These are phyloP conservation scores for Coniochaeta hoffmannii DNA, from an alignment of 2,329 filamentous ascomycete species.

Conservation along the genomic window DNA sequence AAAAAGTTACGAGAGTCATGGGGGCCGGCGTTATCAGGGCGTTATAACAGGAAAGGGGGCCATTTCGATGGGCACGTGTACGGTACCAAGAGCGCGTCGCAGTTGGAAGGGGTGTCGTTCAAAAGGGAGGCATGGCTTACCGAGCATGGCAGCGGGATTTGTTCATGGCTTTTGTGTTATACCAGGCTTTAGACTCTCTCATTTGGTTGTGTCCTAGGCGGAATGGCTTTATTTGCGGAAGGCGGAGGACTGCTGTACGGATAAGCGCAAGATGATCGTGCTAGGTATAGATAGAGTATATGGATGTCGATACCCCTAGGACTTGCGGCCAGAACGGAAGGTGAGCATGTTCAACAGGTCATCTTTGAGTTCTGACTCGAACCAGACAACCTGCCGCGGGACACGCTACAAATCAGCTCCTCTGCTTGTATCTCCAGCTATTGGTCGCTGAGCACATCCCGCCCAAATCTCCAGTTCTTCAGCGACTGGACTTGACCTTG, in stretches of 20 bases:
- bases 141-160: not conserved
- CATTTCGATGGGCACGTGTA: not conserved
- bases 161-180: slow-evolving; percentile 2
- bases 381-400: not conserved
- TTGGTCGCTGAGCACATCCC: not conserved
- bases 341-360: not conserved
- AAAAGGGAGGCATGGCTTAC: not conserved
- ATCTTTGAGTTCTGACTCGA: not conserved
- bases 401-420: not conserved
- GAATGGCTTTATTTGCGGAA: too few species aligned
- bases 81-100: not conserved
- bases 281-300: not conserved
- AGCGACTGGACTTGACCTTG: not conserved
- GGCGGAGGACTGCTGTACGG: not conserved
- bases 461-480: not conserved
- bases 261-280: not conserved
- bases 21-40: not conserved
- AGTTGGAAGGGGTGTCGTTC: not conserved
- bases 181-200: not conserved
- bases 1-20: not conserved
- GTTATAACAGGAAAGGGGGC: too few species aligned
- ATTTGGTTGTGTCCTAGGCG: slow-evolving; percentile 1
- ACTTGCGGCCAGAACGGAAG: not conserved
- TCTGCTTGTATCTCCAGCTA: not conserved
- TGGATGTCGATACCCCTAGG: not conserved